Conservation (phyloP, 1,284 basidiomycete genomes). For the Cryptococcus deneoformans region DNA sequence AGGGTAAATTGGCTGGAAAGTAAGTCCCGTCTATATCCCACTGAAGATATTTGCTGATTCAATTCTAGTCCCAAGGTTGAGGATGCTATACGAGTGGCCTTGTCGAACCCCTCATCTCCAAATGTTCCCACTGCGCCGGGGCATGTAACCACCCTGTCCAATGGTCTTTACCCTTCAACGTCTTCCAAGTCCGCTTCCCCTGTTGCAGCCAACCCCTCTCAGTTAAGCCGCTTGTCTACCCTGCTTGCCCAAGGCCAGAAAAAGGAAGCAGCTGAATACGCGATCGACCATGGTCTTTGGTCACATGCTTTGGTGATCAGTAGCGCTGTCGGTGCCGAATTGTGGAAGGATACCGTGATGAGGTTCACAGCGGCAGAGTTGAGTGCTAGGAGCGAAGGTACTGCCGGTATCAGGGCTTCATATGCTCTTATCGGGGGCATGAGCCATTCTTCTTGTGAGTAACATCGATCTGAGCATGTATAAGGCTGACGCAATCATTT, state of each 20-base stretch:
- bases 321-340: conserved; percentile 86
- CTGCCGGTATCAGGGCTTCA: conserved; percentile 61
- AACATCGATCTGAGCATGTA: conserved; percentile 2
- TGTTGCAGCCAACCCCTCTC: conserved; percentile 53
- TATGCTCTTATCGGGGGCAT: conserved; percentile 81
- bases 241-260: conserved; percentile 80
- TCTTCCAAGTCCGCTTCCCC: conserved; percentile 12
- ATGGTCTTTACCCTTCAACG: conserved; percentile 1
- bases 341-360: conserved; percentile 86
- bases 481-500: background rate
- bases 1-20: conserved; percentile 80
- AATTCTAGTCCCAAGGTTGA: conserved; percentile 64
- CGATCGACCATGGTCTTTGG: conserved; percentile 86
- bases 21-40: conserved; percentile 47
- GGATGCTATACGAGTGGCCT: conserved; percentile 59
- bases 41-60: background rate
- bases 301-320: conserved; percentile 95
- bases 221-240: conserved; percentile 72
- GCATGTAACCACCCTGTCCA: conserved; percentile 15
- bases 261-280: conserved; percentile 81
- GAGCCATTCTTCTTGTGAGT: conserved; percentile 64
- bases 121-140: conserved; percentile 15
- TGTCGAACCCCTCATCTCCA: conserved; percentile 56
- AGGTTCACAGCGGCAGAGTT: conserved; percentile 84
- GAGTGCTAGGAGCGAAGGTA: conserved; percentile 39